Evolutionary conservation across 176 grass and related monocot genomes (phyloP).

Genomic region (Bromus sterilis): DNA sequence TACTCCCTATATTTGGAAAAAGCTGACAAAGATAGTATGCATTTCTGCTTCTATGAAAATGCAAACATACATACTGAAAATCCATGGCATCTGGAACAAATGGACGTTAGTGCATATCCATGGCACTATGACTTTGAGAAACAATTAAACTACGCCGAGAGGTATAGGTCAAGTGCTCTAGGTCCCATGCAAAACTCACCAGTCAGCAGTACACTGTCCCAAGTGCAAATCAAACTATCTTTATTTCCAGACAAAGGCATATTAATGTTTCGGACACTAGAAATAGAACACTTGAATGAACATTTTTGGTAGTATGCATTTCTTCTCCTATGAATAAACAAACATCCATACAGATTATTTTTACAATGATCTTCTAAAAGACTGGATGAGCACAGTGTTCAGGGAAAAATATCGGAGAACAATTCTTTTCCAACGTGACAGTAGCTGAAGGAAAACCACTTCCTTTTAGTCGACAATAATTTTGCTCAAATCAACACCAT

Average conservation of each 20-base stretch:
- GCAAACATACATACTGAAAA: too few relatives aligned
- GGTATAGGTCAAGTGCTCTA: neutral
- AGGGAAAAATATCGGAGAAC: neutral
- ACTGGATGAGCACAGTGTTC: neutral
- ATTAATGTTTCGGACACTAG: neutral
- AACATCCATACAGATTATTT: neutral
- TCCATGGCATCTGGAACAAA: neutral
- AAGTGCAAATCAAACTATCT: neutral
- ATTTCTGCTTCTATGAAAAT: too few relatives aligned
- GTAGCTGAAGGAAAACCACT: neutral
- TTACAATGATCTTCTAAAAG: neutral
- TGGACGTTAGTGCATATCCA: neutral
- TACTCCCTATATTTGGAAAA: neutral
- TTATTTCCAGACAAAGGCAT: neutral
- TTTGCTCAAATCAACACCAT: conserved; percentile 45
- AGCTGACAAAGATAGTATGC: too few relatives aligned
- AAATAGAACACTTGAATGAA: neutral
- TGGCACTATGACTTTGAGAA: neutral
- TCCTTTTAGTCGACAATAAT: conserved; percentile 26
- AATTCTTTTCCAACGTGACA: neutral
- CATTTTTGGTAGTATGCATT: neutral
- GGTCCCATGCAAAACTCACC: neutral
- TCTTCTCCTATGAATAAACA: neutral
- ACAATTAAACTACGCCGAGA: neutral
- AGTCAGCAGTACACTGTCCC: neutral